Base-by-base conservation (phyloP, 2,329 filamentous ascomycete species). In the Claviceps digitariae region DNA sequence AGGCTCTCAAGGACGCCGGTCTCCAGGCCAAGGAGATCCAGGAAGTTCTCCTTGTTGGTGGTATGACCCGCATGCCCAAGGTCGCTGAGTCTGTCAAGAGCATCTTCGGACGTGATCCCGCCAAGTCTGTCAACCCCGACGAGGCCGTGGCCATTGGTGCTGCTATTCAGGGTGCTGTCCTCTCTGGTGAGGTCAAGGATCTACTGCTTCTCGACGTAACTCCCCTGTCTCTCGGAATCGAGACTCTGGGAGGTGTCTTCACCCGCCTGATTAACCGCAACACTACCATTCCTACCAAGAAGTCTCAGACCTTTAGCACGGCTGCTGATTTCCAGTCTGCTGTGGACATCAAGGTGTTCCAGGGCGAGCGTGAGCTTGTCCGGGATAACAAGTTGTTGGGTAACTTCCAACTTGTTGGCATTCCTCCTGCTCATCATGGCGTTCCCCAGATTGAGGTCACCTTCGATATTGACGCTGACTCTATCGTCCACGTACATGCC, bases 41-140 rank as follows among this genome's bases (percentile, higher is more conserved):
- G 74, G 91, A 97, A 69, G 88, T 97, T 63, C 95, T 97, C 70
- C 85, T 97, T 45, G 91, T 97, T 53, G 91, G 91, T 83, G 91
- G 91, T 75, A 96, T 96, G 90, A 96, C 91, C 64, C 91, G 91
- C 77, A 97, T 97, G 90, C 91, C 91, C 70, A 96, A 96, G 86
- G 91, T 97, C 61, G 79, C 82, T 58, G 90, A 96, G 77, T 93
- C 90, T 46, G 90, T 96, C 71, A 95, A 95, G 86, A 83, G 77
- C 77, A 90, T 96, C 70, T 97, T 97, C 72, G 90, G 90, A 61
- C 90, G 90, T 69, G 91, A 96, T 54, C 90, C 91, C 59, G 88
- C 90, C 73, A 97, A 96, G 83, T 94, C 91, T 50, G 90, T 97
- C 70, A 97, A 97, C 82, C 91, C 91, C 56, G 91, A 97, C 63